Conservation (phyloP, 2,329 filamentous ascomycete species). For the Colletotrichum horii region DNA sequence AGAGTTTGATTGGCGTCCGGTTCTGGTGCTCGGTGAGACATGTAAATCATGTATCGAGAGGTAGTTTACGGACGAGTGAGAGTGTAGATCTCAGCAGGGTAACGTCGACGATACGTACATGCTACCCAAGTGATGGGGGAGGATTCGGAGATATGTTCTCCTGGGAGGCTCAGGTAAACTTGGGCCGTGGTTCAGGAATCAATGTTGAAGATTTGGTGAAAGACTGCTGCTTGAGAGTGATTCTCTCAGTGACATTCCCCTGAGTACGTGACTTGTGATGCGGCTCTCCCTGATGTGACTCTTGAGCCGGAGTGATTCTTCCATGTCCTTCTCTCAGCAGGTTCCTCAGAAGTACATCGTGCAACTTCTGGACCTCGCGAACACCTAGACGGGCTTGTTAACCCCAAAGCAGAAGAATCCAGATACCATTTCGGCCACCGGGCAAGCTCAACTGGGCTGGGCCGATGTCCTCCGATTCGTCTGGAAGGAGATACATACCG, state of each 20-base stretch:
- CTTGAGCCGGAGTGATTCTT: not conserved
- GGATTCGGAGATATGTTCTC: not conserved
- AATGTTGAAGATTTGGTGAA: not conserved
- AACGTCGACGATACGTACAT: not conserved
- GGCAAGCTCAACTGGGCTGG: too few species aligned
- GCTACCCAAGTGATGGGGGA: not conserved
- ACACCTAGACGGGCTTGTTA: not conserved
- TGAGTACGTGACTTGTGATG: not conserved
- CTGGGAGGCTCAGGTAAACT: not conserved
- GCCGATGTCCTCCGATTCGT: not conserved
- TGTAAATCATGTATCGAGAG: not conserved
- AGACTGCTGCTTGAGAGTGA: not conserved
- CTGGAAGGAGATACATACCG: not conserved
- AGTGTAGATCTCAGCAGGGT: not conserved
- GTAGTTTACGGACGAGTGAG: not conserved
- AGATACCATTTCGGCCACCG: not conserved
- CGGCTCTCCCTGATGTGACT: not conserved
- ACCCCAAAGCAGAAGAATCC: not conserved
- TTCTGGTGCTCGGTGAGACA: not conserved
- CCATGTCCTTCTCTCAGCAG: not conserved
- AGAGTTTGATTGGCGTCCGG: not conserved
- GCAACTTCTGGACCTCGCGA: not conserved
- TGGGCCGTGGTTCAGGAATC: not conserved
- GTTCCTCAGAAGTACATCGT: not conserved
- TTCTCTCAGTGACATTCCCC: not conserved